A percentile compares a stretch with the other conserved stretches of the same genome.
Conservation (phyloP, 495 filamentous ascomycete genomes). For the Entonaema liquescens region DNA sequence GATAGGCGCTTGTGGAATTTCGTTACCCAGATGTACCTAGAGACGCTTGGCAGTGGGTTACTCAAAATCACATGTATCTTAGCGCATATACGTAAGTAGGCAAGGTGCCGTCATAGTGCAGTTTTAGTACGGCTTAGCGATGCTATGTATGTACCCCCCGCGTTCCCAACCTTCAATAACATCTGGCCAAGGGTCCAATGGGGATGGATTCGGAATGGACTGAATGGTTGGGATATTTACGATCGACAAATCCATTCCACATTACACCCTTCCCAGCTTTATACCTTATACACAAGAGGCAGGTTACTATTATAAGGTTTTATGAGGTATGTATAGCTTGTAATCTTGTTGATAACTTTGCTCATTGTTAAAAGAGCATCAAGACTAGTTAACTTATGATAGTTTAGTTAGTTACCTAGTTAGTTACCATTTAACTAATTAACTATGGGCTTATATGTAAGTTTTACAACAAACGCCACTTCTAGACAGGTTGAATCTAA, state of each 20-base stretch:
- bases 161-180: constrained; percentile 10
- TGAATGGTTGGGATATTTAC: neutral
- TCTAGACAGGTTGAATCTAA: too few species aligned
- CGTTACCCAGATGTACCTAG: neutral
- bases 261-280: neutral
- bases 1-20: neutral
- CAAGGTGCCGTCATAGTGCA: constrained; percentile 42
- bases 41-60: neutral
- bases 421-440: too few species aligned
- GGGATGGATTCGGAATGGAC: neutral
- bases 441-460: too few species aligned
- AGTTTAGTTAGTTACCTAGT: too few species aligned
- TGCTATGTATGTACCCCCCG: constrained; percentile 6
- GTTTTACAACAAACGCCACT: too few species aligned
- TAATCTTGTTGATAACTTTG: too few species aligned
- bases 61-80: neutral
- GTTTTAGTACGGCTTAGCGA: neutral
- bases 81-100: neutral
- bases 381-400: too few species aligned
- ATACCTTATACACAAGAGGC: neutral
- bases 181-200: constrained; percentile 1
- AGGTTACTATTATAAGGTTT: neutral
- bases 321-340: too few species aligned
- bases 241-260: neutral
- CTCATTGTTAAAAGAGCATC: too few species aligned